Conservation (phyloP, 441 rosid species). For the Populus hybrid region DNA sequence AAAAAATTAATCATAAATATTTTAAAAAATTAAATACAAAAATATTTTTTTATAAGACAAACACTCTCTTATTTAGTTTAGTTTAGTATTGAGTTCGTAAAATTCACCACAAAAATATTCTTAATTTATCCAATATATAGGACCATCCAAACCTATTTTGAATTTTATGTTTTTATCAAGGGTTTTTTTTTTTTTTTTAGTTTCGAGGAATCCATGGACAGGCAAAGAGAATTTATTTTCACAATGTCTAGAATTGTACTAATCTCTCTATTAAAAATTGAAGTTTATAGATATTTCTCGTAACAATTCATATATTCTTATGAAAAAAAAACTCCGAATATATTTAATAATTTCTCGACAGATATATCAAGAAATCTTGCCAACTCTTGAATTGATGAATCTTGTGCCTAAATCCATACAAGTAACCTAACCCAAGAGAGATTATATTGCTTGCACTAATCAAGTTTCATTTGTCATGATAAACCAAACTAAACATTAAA, state of each 20-base stretch:
- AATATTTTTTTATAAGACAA: too few species aligned
- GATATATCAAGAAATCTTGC: neutral
- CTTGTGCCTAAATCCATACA: neutral
- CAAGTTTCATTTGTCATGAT: neutral
- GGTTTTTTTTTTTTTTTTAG: too few species aligned
- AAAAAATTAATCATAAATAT: too few species aligned
- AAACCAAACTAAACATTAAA: too few species aligned
- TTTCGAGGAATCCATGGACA: neutral
- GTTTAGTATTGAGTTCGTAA: too few species aligned
- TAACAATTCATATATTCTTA: too few species aligned
- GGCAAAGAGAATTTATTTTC: neutral
- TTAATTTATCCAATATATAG: neutral
- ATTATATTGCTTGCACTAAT: neutral
- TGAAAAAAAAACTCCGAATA: neutral
- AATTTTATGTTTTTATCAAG: too few species aligned
- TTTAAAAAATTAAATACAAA: too few species aligned
- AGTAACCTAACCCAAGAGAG: neutral
- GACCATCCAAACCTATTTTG: neutral
- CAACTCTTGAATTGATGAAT: neutral
- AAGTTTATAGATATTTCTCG: neutral
- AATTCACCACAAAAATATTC: neutral
- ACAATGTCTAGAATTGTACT: neutral
- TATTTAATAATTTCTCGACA: too few species aligned
- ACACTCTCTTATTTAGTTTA: too few species aligned
- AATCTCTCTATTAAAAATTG: neutral